Evolutionary conservation across 345 rosid genomes (phyloP).

Genomic region (Lumnitzera littorea): DNA sequence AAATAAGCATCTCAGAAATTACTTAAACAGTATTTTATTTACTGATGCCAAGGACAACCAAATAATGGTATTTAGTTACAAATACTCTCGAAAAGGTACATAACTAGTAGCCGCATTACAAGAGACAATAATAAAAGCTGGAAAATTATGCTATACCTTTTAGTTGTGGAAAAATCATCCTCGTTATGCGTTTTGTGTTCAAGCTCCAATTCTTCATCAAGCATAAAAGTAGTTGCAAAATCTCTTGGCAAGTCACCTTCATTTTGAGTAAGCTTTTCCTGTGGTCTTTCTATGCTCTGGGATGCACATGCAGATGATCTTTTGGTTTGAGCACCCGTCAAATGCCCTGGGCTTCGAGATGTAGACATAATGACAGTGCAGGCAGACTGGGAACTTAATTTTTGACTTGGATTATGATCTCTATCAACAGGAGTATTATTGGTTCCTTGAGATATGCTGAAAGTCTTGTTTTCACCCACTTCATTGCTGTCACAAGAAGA

Average conservation of each 20-base stretch:
- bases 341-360: conserved; percentile 9
- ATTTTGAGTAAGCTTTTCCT: conserved; percentile 20
- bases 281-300: conserved; percentile 19
- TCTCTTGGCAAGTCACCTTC: conserved; percentile 53
- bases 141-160: conserved; percentile 41
- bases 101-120: no score
- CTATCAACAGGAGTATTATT: conserved; percentile 13
- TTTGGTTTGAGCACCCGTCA: conserved; percentile 29
- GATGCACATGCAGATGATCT: conserved; percentile 16
- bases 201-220: conserved; percentile 89
- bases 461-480: conserved; percentile 20
- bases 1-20: no score
- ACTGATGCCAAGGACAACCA: no score
- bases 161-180: conserved; percentile 28
- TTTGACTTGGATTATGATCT: conserved; percentile 11
- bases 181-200: conserved; percentile 56
- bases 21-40: no score
- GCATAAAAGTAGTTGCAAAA: conserved; percentile 74
- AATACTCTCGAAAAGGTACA: no score
- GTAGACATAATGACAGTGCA: not conserved
- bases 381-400: conserved; percentile 19
- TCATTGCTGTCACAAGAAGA: conserved; percentile 14
- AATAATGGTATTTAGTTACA: no score
- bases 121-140: no score
- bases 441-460: conserved; percentile 17